These are phyloP conservation scores for Mycena floridula DNA, from an alignment of 768 basidiomycete genomes.

Conservation along the genomic window DNA sequence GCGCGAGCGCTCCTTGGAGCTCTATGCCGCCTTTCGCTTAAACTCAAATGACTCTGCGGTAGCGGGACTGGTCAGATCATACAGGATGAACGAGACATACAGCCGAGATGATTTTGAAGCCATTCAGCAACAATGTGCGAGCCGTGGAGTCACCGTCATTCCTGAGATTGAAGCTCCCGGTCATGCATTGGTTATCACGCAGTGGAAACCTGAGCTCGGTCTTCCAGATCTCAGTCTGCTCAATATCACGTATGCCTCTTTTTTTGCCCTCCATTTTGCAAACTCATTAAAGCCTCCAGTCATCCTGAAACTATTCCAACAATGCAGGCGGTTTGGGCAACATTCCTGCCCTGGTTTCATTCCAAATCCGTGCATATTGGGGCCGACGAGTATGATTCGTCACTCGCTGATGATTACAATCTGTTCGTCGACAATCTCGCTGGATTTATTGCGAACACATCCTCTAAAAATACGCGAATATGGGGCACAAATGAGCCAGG, in stretches of 20 bases:
- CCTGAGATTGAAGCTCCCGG: slow-evolving; percentile 40
- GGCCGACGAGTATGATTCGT: slow-evolving; percentile 33
- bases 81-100: slow-evolving; percentile 35
- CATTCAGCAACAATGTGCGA: slow-evolving; percentile 31
- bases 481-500: slow-evolving; percentile 39
- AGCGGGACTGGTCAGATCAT: slow-evolving; percentile 30
- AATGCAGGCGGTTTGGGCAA: slow-evolving; percentile 37
- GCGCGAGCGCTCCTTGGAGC: slow-evolving; percentile 27
- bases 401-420: slow-evolving; percentile 34
- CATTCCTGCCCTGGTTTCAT: slow-evolving; percentile 32
- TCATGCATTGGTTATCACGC: slow-evolving; percentile 36
- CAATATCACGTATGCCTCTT: too few species aligned
- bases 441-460: slow-evolving; percentile 22
- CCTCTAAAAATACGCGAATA: slow-evolving; percentile 31
- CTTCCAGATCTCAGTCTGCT: slow-evolving; percentile 26
- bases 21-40: slow-evolving; percentile 38
- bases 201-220: slow-evolving; percentile 39
- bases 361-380: slow-evolving; percentile 39
- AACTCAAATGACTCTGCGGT: slow-evolving; percentile 24
- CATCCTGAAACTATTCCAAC: slow-evolving; percentile 36
- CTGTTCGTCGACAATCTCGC: slow-evolving; percentile 37
- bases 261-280: too few species aligned
- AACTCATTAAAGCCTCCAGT: too few species aligned
- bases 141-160: slow-evolving; percentile 30
- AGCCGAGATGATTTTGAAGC: slow-evolving; percentile 21